Conservation (phyloP, 2,329 filamentous ascomycete species). For the Sporothrix brasiliensis region DNA sequence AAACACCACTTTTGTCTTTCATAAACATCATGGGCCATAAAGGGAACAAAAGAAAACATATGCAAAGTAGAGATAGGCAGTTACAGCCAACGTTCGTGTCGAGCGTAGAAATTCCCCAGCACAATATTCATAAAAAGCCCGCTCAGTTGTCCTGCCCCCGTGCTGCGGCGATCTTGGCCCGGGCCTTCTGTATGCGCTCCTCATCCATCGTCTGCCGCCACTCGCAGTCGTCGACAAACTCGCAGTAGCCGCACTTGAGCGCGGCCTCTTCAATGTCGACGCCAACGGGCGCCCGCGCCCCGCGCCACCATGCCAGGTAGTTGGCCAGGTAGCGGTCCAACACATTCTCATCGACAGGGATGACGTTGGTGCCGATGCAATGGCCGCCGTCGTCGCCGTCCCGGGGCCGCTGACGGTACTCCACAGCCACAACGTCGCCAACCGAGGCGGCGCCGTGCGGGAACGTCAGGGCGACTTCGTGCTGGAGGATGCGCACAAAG, state of each 20-base stretch:
- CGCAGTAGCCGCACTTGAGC: slow-evolving; percentile 82
- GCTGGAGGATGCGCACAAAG: slow-evolving; percentile 51
- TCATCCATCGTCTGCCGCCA: slow-evolving; percentile 75
- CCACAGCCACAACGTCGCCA: slow-evolving; percentile 55
- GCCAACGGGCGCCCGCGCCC: slow-evolving; percentile 69
- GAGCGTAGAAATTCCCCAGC: too few species aligned
- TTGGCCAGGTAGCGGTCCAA: slow-evolving; percentile 67
- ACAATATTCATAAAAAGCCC: too few species aligned
- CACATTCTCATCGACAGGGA: slow-evolving; percentile 65
- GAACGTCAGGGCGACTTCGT: slow-evolving; percentile 57
- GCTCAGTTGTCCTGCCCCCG: background rate
- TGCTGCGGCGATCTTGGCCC: slow-evolving; percentile 27
- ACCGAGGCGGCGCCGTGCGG: slow-evolving; percentile 53
- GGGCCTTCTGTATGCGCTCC: slow-evolving; percentile 46
- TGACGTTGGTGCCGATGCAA: slow-evolving; percentile 59
- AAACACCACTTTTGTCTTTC: background rate
- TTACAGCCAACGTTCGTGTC: too few species aligned
- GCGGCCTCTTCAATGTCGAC: slow-evolving; percentile 77
- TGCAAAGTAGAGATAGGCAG: background rate
- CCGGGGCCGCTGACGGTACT: slow-evolving; percentile 50
- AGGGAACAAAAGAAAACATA: background rate
- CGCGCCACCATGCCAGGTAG: slow-evolving; percentile 84
- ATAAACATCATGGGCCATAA: slow-evolving; percentile 6
- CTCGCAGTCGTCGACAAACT: slow-evolving; percentile 75
- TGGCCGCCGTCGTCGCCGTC: slow-evolving; percentile 37